Evolutionary conservation across 1,284 basidiomycete genomes (phyloP).

Genomic region (Schizopora paradoxa): DNA sequence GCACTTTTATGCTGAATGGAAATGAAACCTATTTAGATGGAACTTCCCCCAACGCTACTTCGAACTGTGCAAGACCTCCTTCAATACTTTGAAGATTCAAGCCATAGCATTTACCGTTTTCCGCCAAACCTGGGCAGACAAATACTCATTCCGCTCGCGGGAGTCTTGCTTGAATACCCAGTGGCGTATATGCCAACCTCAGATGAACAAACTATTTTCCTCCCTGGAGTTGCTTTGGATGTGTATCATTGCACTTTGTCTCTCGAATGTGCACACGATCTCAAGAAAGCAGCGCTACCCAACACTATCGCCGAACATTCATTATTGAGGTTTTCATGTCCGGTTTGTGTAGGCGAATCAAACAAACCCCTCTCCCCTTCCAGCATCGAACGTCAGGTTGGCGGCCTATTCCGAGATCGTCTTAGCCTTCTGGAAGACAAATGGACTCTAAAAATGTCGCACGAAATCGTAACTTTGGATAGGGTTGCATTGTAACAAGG

Average conservation of each 20-base stretch:
- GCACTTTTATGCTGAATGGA: not conserved
- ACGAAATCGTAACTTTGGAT: conserved; percentile 32
- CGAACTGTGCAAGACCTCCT: conserved; percentile 14
- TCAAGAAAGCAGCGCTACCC: not conserved
- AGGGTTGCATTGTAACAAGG: conserved; percentile 34
- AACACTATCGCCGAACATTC: conserved; percentile 20
- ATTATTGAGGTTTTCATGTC: conserved; percentile 40
- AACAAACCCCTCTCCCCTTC: not conserved
- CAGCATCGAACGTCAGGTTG: conserved; percentile 1
- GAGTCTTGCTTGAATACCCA: conserved; percentile 51
- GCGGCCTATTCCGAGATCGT: conserved; percentile 3
- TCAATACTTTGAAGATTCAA: conserved; percentile 16
- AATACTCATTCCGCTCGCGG: conserved; percentile 43
- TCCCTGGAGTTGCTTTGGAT: conserved; percentile 39
- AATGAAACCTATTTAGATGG: not conserved
- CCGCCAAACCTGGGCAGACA: conserved; percentile 23
- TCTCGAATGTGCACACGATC: not conserved
- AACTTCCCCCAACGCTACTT: conserved; percentile 5
- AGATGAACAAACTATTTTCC: conserved; percentile 31
- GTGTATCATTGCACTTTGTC: conserved; percentile 39
- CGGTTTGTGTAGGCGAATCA: conserved; percentile 24
- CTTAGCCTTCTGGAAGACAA: not conserved
- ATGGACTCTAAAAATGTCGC: conserved; percentile 14
- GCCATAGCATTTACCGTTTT: too few relatives aligned
- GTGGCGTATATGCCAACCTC: conserved; percentile 46